phyloP scores from a whole-genome alignment of 176 grass and related monocot species.

The Themeda triandra region DNA sequence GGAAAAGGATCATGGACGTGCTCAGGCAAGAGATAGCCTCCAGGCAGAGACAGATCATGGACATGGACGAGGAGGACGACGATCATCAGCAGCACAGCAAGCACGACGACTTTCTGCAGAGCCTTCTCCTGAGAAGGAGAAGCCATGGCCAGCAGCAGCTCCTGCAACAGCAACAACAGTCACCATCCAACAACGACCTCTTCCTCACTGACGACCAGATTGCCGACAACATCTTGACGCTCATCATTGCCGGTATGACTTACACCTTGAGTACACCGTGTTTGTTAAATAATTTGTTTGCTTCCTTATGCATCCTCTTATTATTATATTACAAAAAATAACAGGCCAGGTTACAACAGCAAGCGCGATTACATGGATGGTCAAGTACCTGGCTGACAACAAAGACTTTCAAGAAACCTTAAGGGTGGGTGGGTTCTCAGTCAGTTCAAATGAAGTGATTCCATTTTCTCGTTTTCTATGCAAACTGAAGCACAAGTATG shows the following conservation, averaged over 20 bases:
- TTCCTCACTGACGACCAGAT: slow-evolving; percentile 67
- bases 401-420: slow-evolving; percentile 57
- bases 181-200: neutral
- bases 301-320: no score
- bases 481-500: neutral
- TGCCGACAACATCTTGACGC: slow-evolving; percentile 81
- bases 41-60: neutral
- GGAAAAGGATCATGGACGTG: slow-evolving; percentile 59
- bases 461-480: neutral
- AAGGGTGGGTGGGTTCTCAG: slow-evolving; percentile 42
- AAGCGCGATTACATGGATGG: slow-evolving; percentile 87
- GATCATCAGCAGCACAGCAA: neutral
- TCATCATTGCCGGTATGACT: slow-evolving; percentile 77
- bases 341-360: slow-evolving; percentile 89
- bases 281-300: neutral
- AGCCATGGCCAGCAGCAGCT: neutral
- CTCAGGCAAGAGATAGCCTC: slow-evolving; percentile 47
- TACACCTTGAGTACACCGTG: neutral
- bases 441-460: neutral
- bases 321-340: neutral
- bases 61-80: neutral
- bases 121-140: slow-evolving; percentile 38
- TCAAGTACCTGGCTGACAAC: slow-evolving; percentile 79
- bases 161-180: neutral
- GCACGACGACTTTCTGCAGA: slow-evolving; percentile 61